Evolutionary conservation across 495 filamentous ascomycete genomes (phyloP), one percentile per base, ranked within the genome.

Genomic region (Sporormia fimetaria): DNA sequence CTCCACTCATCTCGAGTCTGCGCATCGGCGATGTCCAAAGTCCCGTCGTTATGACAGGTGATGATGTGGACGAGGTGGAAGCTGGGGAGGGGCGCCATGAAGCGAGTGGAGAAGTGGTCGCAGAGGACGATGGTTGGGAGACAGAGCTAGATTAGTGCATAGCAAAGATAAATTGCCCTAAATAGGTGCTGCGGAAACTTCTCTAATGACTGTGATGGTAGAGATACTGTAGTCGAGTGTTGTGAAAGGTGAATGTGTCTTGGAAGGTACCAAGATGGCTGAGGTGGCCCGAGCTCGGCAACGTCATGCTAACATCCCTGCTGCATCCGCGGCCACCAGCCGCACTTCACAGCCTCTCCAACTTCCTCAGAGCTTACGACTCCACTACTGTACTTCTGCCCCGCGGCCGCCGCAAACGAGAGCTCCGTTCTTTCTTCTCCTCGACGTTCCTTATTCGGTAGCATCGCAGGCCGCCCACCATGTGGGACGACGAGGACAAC

Each of bases 401-500:
- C 32, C 4, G 14, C 32, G 14, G 17, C 4, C 37, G 4, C 37
- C 18, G 14, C 33, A 32, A 5, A 15, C 14, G 11, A 15, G 14
- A 21, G 20, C n/a, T 38, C 24, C 25, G 9, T 20, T 6, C 15
- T 33, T 23, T 27, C 35, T 23, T 17, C 11, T n/a, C 11, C 4
- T 27, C 25, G 12, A 10, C 21, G n/a, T 29, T 11, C 21, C 30
- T n/a, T 9, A 40, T 33, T 33, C 18, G 11, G 6, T 26, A 18
- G 18, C 26, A 17, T 31, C 21, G 14, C 33, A n/a, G n/a, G n/a
- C 27, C 33, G 15, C 9, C 18, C 50, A 44, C 37, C 29, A 70
- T 70, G 80, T 84, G 80, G 86, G 87, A 93, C 70, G 86, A 92
- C 67, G 86, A 94, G 63, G 79, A 83, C 57, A 94, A 94, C 63